phyloP scores from a whole-genome alignment of 129 eudicot species.

The Tagetes erecta region DNA sequence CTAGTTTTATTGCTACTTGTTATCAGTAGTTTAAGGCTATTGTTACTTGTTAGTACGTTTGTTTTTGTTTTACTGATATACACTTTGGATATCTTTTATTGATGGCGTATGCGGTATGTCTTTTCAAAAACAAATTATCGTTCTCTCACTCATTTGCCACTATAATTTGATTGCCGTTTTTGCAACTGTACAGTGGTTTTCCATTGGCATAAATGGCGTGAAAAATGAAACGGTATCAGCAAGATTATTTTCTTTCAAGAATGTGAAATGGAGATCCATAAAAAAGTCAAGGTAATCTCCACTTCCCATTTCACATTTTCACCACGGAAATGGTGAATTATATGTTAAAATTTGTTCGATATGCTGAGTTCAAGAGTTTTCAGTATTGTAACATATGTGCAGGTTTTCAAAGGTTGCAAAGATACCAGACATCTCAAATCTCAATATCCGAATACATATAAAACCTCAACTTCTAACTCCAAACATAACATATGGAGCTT shows the following conservation, averaged over 20 bases:
- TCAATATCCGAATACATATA: slow-evolving; percentile 23
- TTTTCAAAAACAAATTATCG: too few species aligned
- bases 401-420: slow-evolving; percentile 36
- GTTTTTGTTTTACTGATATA: too few species aligned
- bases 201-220: slow-evolving; percentile 22
- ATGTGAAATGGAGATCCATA: slow-evolving; percentile 34
- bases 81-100: too few species aligned
- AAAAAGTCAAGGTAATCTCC: slow-evolving; percentile 25
- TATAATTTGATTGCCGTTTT: background rate
- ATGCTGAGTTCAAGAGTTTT: background rate
- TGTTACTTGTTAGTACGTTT: too few species aligned
- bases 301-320: too few species aligned
- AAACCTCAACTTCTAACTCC: slow-evolving; percentile 28
- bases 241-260: slow-evolving; percentile 22
- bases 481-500: background rate
- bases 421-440: slow-evolving; percentile 33
- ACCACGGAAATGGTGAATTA: too few species aligned
- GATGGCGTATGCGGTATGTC: too few species aligned
- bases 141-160: too few species aligned
- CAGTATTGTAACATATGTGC: background rate
- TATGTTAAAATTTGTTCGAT: too few species aligned
- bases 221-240: slow-evolving; percentile 27
- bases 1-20: too few species aligned
- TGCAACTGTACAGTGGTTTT: slow-evolving; percentile 26
- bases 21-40: too few species aligned